Evolutionary conservation across 345 rosid genomes (phyloP), one percentile per base, ranked within the genome.

Genomic region (Rubroshorea leprosula): DNA sequence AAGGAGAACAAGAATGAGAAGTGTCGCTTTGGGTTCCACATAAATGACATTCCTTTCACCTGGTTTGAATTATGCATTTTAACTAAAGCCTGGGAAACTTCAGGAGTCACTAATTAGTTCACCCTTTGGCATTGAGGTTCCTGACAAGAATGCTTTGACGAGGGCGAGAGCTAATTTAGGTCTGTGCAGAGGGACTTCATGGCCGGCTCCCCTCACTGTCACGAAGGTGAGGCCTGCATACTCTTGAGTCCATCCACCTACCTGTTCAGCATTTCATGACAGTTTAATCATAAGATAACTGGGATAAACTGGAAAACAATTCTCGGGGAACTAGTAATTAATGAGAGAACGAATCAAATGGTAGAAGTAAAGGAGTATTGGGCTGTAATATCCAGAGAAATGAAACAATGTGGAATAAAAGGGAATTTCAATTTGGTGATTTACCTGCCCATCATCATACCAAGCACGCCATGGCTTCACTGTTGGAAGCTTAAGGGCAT

Each of bases 171-270:
- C 90, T 16, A 76, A 80, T 67, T 83, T 80, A 0, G 95, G 97
- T 75, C 66, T 82, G 65, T 92, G 98, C 69, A 88, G 71, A 25
- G 98, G 93, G 23, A 88, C 96, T 77, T 92, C 97, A 58, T 89
- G 95, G 4, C 97, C 98, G 24, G 98, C 97, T 55, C 94, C 95
- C 59, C 98, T 78, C 50, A 89, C 87, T 0, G 81, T 72, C n/a
- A 89, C 96, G 49, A 92, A 92, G 29, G 76, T 83, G 4, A 86
- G 86, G 46, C 94, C 97, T 2, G 61, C 86, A 17, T 86, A 92
- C 66, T 86, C 93, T 69, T 92, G 90, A 43, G 77, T 81, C 96
- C 98, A 92, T 44, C 98, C 96, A 52, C 95, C 98, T 15, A 92
- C 98, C 98, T 91, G 84, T 68, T 78, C 49, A 25, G 10, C 46